Base-by-base conservation (phyloP, 805 yeast species). In the Saturnispora kantuleensis region DNA sequence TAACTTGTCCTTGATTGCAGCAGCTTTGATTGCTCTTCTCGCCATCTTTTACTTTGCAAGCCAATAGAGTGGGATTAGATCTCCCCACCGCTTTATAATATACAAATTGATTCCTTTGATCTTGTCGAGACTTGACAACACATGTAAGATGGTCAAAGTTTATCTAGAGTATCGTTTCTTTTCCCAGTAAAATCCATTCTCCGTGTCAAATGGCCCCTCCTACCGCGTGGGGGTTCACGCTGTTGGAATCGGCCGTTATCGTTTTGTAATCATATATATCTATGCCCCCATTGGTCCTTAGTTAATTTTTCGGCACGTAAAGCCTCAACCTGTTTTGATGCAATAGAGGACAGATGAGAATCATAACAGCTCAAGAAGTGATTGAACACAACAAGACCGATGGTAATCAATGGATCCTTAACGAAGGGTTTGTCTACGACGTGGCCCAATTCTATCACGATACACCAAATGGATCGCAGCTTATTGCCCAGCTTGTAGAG, bases 321-420 rank as follows among this genome's bases (percentile, higher is more conserved):
- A 21, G 26, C 30, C 31, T 31, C 39, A 26, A 37, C 39, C 26
- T 21, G 26, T 21, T 32, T n/a, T 33, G 13, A 10, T 18, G 11
- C 6, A 13, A 15, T 15, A 12, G 28, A 12, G 11, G 18, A 9
- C 10, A 28, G 35, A 40, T 41, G 43, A 41, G 30, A 16, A 31
- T 41, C 5, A 30, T 30, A 15, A 15, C 83, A 33, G 72, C 70
- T 52, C 83, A 77, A 48, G 85, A 88, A 60, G 77, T 88, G 41
- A 72, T 79, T 31, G 59, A 70, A 52, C 97, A 89, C 70, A 79
- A 76, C 60, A 68, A 76, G 10, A 21, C 26, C 26, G 74, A 79
- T 33, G 82, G 80, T 13, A 87, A 84, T 53, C 65, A 85, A 36
- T 90, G 96, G 95, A 77, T 90, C 70, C 73, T 86, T 41, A 71